Percentiles rank a stretch among this genome's conserved stretches.
Evolutionary conservation across 805 yeast genomes (phyloP).

Genomic region (Wickerhamomyces rabaulensis): DNA sequence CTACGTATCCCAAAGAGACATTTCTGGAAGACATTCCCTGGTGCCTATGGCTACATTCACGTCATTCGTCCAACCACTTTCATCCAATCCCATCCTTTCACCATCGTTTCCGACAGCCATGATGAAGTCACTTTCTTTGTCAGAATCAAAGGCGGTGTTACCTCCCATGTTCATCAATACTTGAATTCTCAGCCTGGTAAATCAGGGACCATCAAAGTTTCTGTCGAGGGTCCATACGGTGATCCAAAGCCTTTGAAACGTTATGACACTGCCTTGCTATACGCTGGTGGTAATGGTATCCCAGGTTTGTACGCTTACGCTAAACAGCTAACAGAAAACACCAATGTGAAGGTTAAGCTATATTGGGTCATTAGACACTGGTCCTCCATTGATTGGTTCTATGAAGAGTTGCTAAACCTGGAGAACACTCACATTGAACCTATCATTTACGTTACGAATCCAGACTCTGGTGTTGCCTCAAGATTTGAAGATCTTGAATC

Average conservation of each 20-base stretch:
- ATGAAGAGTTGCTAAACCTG: constrained; percentile 36
- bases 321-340: constrained; percentile 14
- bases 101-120: constrained; percentile 41
- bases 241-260: constrained; percentile 31
- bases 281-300: constrained; percentile 51
- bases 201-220: constrained; percentile 29
- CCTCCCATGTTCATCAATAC: constrained; percentile 28
- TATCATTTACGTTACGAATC: constrained; percentile 17
- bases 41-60: constrained; percentile 51
- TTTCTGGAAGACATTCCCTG: constrained; percentile 46
- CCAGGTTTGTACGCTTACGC: constrained; percentile 39
- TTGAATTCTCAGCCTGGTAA: constrained; percentile 13
- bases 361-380: constrained; percentile 63
- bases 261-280: constrained; percentile 32
- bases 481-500: background rate
- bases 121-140: constrained; percentile 38
- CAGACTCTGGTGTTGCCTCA: background rate
- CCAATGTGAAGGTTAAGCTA: constrained; percentile 36
- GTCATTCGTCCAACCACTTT: constrained; percentile 46
- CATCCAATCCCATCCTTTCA: constrained; percentile 75
- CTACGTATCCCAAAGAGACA: constrained; percentile 36
- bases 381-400: constrained; percentile 48
- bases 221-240: constrained; percentile 64
- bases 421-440: constrained; percentile 9
- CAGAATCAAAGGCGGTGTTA: constrained; percentile 52